These are phyloP conservation scores for Ophiosphaerella narmari DNA, from an alignment of 2,329 filamentous ascomycete species.

Conservation along the genomic window DNA sequence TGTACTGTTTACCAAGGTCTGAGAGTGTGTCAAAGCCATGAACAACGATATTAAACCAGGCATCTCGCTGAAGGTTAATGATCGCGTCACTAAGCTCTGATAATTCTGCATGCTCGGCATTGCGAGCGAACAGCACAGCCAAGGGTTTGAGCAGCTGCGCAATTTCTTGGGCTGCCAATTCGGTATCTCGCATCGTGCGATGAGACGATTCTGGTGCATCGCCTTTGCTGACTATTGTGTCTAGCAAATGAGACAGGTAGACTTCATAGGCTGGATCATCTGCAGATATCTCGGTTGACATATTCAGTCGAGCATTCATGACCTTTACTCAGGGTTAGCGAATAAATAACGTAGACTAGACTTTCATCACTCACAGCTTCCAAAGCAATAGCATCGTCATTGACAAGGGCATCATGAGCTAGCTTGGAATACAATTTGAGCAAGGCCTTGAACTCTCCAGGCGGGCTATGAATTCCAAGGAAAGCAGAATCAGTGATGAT, in stretches of 20 bases:
- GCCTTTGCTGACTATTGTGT: conserved; percentile 86
- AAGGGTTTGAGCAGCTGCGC: conserved; percentile 84
- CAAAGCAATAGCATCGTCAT: conserved; percentile 69
- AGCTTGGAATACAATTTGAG: conserved; percentile 82
- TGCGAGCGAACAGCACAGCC: conserved; percentile 75
- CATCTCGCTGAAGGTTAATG: conserved; percentile 78
- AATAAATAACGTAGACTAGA: not conserved
- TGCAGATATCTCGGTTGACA: conserved; percentile 71
- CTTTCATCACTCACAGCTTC: conserved; percentile 66
- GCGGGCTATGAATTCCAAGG: conserved; percentile 75
- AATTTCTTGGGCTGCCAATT: conserved; percentile 85
- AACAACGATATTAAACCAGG: conserved; percentile 97
- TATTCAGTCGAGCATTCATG: conserved; percentile 75
- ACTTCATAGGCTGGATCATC: conserved; percentile 79
- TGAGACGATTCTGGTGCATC: conserved; percentile 75
- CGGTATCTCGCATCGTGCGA: conserved; percentile 75
- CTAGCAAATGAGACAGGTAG: conserved; percentile 82
- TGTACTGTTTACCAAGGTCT: conserved; percentile 71
- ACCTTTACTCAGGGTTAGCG: conserved; percentile 55
- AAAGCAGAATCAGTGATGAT: conserved; percentile 83
- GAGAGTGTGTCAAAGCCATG: conserved; percentile 85
- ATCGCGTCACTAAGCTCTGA: conserved; percentile 53
- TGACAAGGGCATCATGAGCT: conserved; percentile 71
- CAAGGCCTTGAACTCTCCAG: conserved; percentile 81
- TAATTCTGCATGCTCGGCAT: conserved; percentile 63